A percentile compares a stretch with the other conserved stretches of the same genome.
phyloP scores from a whole-genome alignment of 148 eudicot genomes.

The Vaccinium darrowii region DNA sequence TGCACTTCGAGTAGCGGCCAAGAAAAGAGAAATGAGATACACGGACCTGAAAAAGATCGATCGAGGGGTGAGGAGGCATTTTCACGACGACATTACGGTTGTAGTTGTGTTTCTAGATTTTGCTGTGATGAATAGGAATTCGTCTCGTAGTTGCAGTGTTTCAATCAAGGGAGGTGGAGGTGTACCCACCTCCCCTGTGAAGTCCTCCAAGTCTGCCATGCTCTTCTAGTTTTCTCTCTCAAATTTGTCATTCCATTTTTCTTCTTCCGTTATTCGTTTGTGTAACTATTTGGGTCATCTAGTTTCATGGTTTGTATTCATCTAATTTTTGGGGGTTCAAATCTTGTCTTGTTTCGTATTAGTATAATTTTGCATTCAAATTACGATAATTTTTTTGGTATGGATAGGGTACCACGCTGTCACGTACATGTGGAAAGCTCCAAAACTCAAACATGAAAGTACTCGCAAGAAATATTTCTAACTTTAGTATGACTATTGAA shows the following conservation, averaged over 20 bases:
- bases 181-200: slow-evolving; percentile 17
- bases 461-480: too few species aligned
- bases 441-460: background rate
- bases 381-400: background rate
- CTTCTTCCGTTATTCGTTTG: background rate
- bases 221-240: background rate
- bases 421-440: background rate
- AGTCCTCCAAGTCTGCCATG: slow-evolving; percentile 19
- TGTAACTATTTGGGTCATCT: background rate
- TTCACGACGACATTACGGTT: slow-evolving; percentile 70
- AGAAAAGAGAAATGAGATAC: slow-evolving; percentile 66
- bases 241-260: background rate
- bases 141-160: slow-evolving; percentile 20
- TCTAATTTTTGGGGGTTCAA: background rate
- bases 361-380: background rate
- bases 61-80: slow-evolving; percentile 70
- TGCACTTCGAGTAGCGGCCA: slow-evolving; percentile 59
- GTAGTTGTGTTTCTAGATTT: slow-evolving; percentile 58
- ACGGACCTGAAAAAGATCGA: slow-evolving; percentile 62
- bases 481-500: too few species aligned
- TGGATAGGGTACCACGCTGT: background rate
- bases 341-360: background rate
- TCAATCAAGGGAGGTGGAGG: slow-evolving; percentile 47
- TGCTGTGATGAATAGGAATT: slow-evolving; percentile 13
- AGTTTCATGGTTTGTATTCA: background rate